phyloP scores from a whole-genome alignment of 345 rosid genomes.

The Geranium rotundifolium region DNA sequence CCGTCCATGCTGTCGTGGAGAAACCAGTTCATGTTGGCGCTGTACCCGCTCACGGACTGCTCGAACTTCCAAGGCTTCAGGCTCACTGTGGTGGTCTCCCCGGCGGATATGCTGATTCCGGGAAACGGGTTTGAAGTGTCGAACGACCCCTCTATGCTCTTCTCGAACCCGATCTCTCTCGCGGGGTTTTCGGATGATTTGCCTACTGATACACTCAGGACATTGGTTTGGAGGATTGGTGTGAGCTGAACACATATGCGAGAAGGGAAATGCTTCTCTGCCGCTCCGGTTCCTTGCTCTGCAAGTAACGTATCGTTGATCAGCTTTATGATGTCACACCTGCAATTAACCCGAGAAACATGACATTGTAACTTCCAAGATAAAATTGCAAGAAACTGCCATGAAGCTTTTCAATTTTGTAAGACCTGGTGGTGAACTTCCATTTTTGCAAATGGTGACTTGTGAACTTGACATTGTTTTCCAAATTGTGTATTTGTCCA shows the following conservation, averaged over 20 bases:
- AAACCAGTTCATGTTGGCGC: conserved; percentile 61
- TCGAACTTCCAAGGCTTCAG: conserved; percentile 84
- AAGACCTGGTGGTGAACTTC: too few relatives aligned
- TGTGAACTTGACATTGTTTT: too few relatives aligned
- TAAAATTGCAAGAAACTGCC: too few relatives aligned
- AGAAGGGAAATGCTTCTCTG: conserved; percentile 81
- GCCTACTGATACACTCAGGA: conserved; percentile 59
- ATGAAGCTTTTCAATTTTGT: too few relatives aligned
- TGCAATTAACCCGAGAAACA: conserved; percentile 5
- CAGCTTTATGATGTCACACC: conserved; percentile 55
- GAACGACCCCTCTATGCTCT: conserved; percentile 41
- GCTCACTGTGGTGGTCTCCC: conserved; percentile 46
- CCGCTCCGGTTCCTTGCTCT: conserved; percentile 54
- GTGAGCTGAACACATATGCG: conserved; percentile 57
- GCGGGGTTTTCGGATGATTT: conserved; percentile 65
- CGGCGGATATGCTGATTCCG: conserved; percentile 49
- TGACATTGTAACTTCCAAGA: too few relatives aligned
- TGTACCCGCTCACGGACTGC: conserved; percentile 54
- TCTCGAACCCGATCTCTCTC: conserved; percentile 38
- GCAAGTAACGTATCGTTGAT: conserved; percentile 42
- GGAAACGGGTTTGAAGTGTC: conserved; percentile 60
- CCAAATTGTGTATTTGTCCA: too few relatives aligned
- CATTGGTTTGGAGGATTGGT: conserved; percentile 52
- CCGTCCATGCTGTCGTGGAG: conserved; percentile 77
- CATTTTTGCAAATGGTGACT: too few relatives aligned